phyloP scores from a whole-genome alignment of 2,329 filamentous ascomycete species.

The Thielaviopsis punctulata region DNA sequence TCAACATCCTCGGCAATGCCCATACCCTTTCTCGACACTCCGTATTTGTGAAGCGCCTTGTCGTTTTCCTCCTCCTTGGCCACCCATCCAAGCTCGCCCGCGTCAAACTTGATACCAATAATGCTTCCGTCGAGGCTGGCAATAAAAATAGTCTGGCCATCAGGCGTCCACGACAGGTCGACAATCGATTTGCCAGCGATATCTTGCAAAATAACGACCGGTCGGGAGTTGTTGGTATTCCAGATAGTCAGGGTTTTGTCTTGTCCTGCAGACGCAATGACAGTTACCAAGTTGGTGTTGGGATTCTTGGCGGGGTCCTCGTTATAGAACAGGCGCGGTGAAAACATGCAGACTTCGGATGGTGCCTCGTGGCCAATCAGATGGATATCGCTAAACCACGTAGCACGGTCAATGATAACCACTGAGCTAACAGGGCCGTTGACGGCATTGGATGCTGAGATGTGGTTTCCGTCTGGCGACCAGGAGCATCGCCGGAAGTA shows the following conservation, averaged over 20 bases:
- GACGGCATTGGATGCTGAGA: conserved; percentile 89
- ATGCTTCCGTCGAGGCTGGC: conserved; percentile 84
- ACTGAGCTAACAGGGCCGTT: conserved; percentile 96
- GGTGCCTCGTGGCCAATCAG: conserved; percentile 93
- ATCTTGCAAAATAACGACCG: conserved; percentile 79
- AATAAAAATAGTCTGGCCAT: conserved; percentile 72
- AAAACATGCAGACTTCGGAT: conserved; percentile 94
- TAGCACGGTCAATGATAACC: conserved; percentile 79
- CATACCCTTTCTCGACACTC: conserved; percentile 69
- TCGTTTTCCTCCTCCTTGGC: conserved; percentile 78
- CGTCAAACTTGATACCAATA: conserved; percentile 62
- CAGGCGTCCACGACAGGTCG: conserved; percentile 84
- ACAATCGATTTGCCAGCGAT: conserved; percentile 82
- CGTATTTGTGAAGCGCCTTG: conserved; percentile 82
- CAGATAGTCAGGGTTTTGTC: conserved; percentile 93
- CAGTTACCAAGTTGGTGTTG: conserved; percentile 51
- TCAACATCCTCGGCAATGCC: conserved; percentile 89
- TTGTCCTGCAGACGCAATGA: conserved; percentile 91
- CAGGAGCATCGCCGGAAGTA: conserved; percentile 95
- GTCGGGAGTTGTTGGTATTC: conserved; percentile 90
- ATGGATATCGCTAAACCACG: conserved; percentile 94
- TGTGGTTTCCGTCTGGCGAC: conserved; percentile 94
- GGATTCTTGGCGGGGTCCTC: conserved; percentile 43
- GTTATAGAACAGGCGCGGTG: conserved; percentile 71
- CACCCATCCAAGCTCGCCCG: conserved; percentile 78